Conservation (phyloP, 1,139 yeast genomes). For the Kodamaea plutei region DNA sequence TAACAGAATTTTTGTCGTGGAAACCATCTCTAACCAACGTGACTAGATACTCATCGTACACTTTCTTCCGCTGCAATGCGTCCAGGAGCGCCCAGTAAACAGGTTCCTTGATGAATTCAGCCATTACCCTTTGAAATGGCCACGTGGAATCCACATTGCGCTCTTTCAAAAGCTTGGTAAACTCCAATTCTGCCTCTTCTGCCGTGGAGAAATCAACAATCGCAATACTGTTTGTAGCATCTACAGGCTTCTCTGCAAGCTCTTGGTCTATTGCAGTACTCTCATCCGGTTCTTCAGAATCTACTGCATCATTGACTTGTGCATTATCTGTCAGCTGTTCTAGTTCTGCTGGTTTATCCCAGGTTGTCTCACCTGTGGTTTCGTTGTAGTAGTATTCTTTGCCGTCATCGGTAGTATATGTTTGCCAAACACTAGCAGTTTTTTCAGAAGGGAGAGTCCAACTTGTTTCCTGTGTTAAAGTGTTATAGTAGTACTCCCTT, state of each 20-base stretch:
- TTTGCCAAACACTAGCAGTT: constrained; percentile 56
- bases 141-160: constrained; percentile 65
- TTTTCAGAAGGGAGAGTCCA: constrained; percentile 85
- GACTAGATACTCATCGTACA: constrained; percentile 63
- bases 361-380: constrained; percentile 63
- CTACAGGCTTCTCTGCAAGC: constrained; percentile 10
- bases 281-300: constrained; percentile 5
- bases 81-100: constrained; percentile 69
- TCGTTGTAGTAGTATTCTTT: constrained; percentile 67
- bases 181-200: constrained; percentile 42
- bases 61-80: constrained; percentile 54
- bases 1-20: constrained; percentile 47
- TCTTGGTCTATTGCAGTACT: constrained; percentile 13
- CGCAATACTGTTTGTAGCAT: constrained; percentile 10
- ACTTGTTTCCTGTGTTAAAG: constrained; percentile 62
- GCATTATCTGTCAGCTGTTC: constrained; percentile 3
- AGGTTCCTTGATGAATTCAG: constrained; percentile 53
- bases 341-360: constrained; percentile 67
- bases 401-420: constrained; percentile 66
- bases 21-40: constrained; percentile 54
- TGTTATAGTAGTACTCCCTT: constrained; percentile 65
- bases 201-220: constrained; percentile 16
- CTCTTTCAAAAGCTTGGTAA: constrained; percentile 49
- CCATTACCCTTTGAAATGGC: constrained; percentile 69
- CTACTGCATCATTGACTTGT: not conserved